Conservation (phyloP, 2,329 filamentous ascomycete genomes). For the Huntiella moniliformis region DNA sequence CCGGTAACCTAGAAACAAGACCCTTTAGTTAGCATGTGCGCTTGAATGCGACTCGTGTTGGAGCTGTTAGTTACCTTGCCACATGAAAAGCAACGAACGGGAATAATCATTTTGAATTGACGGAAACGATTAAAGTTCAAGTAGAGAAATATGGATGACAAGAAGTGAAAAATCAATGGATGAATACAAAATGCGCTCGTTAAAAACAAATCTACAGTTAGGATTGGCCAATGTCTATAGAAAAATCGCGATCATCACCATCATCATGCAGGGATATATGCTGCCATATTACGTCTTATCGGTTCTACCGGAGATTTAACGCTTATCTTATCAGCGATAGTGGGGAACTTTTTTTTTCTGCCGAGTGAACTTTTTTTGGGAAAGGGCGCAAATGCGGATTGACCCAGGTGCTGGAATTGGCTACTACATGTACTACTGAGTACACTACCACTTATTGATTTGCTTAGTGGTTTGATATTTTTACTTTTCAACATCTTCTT, state of each 20-base stretch:
- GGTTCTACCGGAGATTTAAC: conserved; percentile 5
- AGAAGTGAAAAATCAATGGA: not conserved
- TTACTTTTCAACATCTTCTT: too few species aligned
- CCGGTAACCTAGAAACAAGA: conserved; percentile 55
- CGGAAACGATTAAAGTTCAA: not conserved
- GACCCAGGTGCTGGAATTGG: too few species aligned
- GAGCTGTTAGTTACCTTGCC: conserved; percentile 54
- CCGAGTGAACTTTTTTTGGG: conserved; percentile 10
- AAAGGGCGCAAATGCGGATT: too few species aligned
- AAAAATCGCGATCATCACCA: too few species aligned
- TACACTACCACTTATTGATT: too few species aligned
- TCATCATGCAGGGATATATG: too few species aligned
- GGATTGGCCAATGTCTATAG: too few species aligned
- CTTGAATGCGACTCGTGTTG: conserved; percentile 3
- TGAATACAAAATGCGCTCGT: too few species aligned
- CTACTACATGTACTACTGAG: too few species aligned
- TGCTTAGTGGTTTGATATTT: too few species aligned
- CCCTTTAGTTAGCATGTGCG: too few species aligned
- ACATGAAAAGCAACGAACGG: conserved; percentile 95
- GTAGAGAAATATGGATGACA: not conserved
- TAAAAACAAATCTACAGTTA: too few species aligned
- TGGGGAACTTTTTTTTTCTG: conserved; percentile 12
- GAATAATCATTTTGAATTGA: conserved; percentile 72
- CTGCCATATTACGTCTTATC: not conserved
- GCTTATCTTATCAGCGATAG: conserved; percentile 11